phyloP scores from a whole-genome alignment of 106 monocot species.

The Dioscorea zingiberensis region DNA sequence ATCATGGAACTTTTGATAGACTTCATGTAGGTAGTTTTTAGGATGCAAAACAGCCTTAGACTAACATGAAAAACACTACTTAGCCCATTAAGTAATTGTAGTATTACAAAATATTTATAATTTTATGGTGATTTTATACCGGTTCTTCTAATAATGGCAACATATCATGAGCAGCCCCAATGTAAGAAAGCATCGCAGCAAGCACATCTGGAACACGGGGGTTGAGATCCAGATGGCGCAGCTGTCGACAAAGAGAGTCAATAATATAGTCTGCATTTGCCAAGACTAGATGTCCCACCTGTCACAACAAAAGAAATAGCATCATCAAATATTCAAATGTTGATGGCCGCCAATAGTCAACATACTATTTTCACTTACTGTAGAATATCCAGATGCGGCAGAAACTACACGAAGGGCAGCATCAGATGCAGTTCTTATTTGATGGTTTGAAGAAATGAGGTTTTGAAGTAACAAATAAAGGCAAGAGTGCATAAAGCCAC shows the following conservation, averaged over 20 bases:
- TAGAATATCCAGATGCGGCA: slow-evolving; percentile 39
- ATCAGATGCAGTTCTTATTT: slow-evolving; percentile 72
- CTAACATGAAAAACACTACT: no score
- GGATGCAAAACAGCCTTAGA: no score
- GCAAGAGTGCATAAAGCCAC: slow-evolving; percentile 93
- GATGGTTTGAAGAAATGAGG: slow-evolving; percentile 68
- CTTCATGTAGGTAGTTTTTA: no score
- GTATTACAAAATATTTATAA: no score
- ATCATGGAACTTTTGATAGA: no score
- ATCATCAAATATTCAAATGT: not conserved
- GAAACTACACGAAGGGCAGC: slow-evolving; percentile 58
- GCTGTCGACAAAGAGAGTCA: slow-evolving; percentile 80
- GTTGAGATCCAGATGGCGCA: slow-evolving; percentile 88
- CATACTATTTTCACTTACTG: slow-evolving; percentile 32
- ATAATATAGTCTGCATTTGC: slow-evolving; percentile 95
- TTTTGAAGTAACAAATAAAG: slow-evolving; percentile 78
- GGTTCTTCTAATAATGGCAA: slow-evolving; percentile 91
- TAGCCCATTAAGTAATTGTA: no score
- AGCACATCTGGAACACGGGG: slow-evolving; percentile 78
- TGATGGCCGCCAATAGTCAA: not conserved
- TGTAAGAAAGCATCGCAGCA: slow-evolving; percentile 85
- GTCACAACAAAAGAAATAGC: slow-evolving; percentile 2
- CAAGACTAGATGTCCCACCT: slow-evolving; percentile 89
- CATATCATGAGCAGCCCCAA: slow-evolving; percentile 88
- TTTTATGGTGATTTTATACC: slow-evolving; percentile 24